Percentiles rank a stretch among this genome's conserved stretches.
Conservation (phyloP, 2,329 filamentous ascomycete genomes). For the Penicillium verrucosum region DNA sequence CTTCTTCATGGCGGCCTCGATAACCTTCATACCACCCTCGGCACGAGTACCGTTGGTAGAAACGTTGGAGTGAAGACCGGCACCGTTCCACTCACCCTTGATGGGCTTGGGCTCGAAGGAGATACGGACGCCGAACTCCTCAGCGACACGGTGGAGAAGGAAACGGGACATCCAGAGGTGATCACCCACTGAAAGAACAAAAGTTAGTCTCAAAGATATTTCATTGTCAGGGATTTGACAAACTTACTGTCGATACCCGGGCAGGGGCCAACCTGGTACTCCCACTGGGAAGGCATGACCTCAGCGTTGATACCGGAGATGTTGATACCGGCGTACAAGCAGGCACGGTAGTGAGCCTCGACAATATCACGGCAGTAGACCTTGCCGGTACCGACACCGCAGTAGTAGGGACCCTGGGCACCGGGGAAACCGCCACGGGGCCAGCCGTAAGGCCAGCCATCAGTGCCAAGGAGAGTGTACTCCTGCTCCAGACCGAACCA, state of each 20-base stretch:
- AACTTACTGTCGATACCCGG: slow-evolving; percentile 73
- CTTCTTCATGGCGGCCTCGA: slow-evolving; percentile 82
- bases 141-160: slow-evolving; percentile 84
- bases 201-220: slow-evolving; percentile 23
- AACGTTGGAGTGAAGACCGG: slow-evolving; percentile 91
- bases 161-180: slow-evolving; percentile 93
- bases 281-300: slow-evolving; percentile 98
- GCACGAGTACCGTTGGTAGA: slow-evolving; percentile 83
- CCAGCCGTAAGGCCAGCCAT: slow-evolving; percentile 91
- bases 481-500: slow-evolving; percentile 99
- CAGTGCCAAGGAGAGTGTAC: slow-evolving; percentile 86
- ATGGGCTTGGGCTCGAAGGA: slow-evolving; percentile 96
- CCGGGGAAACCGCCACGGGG: slow-evolving; percentile 83
- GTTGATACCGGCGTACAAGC: slow-evolving; percentile 81
- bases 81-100: slow-evolving; percentile 94
- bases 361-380: slow-evolving; percentile 98
- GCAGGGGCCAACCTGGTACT: slow-evolving; percentile 94
- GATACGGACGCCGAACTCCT: slow-evolving; percentile 95
- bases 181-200: slow-evolving; percentile 69
- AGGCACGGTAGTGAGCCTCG: slow-evolving; percentile 89
- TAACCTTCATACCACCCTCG: slow-evolving; percentile 92
- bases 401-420: slow-evolving; percentile 94
- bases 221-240: background rate
- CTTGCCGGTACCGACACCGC: slow-evolving; percentile 94
- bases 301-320: slow-evolving; percentile 99